Percentiles rank a stretch among this genome's conserved stretches.
Conservation (phyloP, 768 basidiomycete species). For the Tulasnella sp. region DNA sequence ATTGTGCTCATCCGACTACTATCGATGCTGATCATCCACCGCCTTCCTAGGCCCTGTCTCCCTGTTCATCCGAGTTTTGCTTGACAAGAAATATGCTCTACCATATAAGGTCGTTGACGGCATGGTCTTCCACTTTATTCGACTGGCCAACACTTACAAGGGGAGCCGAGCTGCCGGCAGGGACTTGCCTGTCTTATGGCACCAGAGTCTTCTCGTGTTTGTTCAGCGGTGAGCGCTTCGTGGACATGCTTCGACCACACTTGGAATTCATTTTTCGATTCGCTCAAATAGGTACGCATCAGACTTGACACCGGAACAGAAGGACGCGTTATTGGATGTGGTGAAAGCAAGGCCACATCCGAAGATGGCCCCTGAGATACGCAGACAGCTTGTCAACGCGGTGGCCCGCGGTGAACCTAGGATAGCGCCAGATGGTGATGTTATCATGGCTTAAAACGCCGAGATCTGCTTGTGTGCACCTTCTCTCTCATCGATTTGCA, state of each 20-base stretch:
- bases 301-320: slow-evolving; percentile 93
- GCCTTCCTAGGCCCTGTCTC: slow-evolving; percentile 67
- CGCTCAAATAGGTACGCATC: slow-evolving; percentile 63
- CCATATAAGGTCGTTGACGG: slow-evolving; percentile 98
- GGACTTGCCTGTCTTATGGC: slow-evolving; percentile 94
- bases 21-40: neutral
- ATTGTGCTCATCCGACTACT: no score
- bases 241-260: neutral
- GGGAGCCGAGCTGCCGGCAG: slow-evolving; percentile 51
- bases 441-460: slow-evolving; percentile 40
- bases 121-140: slow-evolving; percentile 95
- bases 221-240: slow-evolving; percentile 60
- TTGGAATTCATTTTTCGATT: neutral
- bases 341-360: slow-evolving; percentile 75
- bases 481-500: no score
- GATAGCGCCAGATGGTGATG: slow-evolving; percentile 50
- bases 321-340: slow-evolving; percentile 92
- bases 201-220: slow-evolving; percentile 91
- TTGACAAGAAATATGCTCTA: slow-evolving; percentile 96
- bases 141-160: slow-evolving; percentile 85
- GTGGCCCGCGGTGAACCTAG: slow-evolving; percentile 77
- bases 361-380: slow-evolving; percentile 80
- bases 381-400: slow-evolving; percentile 79
- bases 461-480: no score
- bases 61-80: slow-evolving; percentile 87